Base-by-base conservation (phyloP, 768 basidiomycete species). In the Lactarius trivialis region DNA sequence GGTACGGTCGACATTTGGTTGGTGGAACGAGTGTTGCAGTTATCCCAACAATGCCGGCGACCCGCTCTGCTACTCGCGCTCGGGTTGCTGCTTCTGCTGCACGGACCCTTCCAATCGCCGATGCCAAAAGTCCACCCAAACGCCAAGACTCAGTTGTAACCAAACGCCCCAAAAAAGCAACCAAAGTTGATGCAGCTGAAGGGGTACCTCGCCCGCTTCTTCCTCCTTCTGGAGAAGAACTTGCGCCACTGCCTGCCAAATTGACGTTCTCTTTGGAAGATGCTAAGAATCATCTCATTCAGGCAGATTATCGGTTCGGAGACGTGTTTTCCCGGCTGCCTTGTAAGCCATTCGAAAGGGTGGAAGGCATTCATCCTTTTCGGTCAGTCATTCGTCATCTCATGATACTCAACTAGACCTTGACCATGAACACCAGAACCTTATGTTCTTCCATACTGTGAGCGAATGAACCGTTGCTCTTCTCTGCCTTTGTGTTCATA, bases 291-390 rank as follows among this genome's bases (percentile, higher is more conserved):
- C 91, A 95, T 69, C 81, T 95, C 34, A 82, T 85, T 59, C 58
- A 66, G 2, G 80, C 77, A 7, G 93, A 95, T 68, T 69, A 76
- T 12, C 84, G 93, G 4, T 97, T 94, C 73, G 75, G 76, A 56
- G 79, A 81, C 41, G 63, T 95, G 11, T 93, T 95, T 72, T 67
- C 72, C 28, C 77, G 79, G 55, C 73, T 90, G 69, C 75, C 75
- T 45, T 94, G 91, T 73, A 86, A 82, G 65, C 92, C 93, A 1
- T 97, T 84, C 71, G 83, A 90, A 69, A 77, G 82, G 11, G 77
- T 88, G 19, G 86, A 91, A 69, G 76, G 76, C 41, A 79, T 93
- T n/a, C 89, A 93, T 71, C 91, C 92, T 1, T 95, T 93, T 72
- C 79, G 84, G 89, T 89, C 71, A 63, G 75, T 66, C 52, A 32